These are phyloP conservation scores for Tremellales sp. DNA, from an alignment of 1,284 basidiomycete species.

Conservation along the genomic window DNA sequence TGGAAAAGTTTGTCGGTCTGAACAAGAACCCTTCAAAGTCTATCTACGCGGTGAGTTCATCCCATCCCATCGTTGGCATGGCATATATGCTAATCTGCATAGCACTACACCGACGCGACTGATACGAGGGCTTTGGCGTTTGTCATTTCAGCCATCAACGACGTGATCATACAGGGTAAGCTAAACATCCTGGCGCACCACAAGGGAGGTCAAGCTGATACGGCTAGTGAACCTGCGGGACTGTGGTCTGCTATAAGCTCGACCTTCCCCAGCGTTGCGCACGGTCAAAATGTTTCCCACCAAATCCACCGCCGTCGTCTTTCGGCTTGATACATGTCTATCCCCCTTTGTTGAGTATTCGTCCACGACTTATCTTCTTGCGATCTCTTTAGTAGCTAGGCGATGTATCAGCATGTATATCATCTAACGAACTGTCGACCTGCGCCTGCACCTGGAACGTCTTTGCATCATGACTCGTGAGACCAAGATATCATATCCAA, in stretches of 20 bases:
- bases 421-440: too few species aligned
- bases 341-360: too few species aligned
- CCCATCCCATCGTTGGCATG: background rate
- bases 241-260: slow-evolving; percentile 44
- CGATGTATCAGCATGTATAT: too few species aligned
- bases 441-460: too few species aligned
- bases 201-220: slow-evolving; percentile 48
- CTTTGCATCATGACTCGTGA: too few species aligned
- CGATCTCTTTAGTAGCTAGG: too few species aligned
- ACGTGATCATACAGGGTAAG: slow-evolving; percentile 36
- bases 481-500: too few species aligned
- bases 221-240: slow-evolving; percentile 51
- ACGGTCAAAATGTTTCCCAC: too few species aligned
- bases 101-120: slow-evolving; percentile 52
- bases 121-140: slow-evolving; percentile 55
- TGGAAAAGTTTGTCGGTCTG: slow-evolving; percentile 79
- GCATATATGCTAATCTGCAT: background rate
- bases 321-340: too few species aligned
- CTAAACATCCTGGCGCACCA: background rate
- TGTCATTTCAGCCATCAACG: slow-evolving; percentile 56
- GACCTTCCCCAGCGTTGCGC: too few species aligned
- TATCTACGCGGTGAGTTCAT: slow-evolving; percentile 46
- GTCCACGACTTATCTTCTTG: too few species aligned
- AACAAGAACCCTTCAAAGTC: slow-evolving; percentile 70
- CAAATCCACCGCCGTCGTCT: too few species aligned